Evolutionary conservation across 805 yeast genomes (phyloP), one percentile per base, ranked within the genome.

Genomic region (Wickerhamomyces bovis): DNA sequence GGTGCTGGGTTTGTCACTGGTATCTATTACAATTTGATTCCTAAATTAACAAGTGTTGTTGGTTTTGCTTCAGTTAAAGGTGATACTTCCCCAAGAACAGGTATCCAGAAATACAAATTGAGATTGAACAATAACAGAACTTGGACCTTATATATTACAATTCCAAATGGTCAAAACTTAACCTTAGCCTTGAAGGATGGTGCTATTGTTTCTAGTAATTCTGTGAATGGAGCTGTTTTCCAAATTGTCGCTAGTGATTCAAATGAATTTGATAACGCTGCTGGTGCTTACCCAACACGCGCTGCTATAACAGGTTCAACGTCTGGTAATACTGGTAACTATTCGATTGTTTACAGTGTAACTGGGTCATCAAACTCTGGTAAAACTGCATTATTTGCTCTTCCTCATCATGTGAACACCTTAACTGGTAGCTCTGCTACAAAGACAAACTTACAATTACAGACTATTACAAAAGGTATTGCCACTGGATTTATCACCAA

Each of bases 1-100:
- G 97, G 97, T 45, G 74, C 75, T 75, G 96, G 96, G 7, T 80
- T 86, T 51, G 78, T 86, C 15, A 83, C 96, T 28, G 87, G 82
- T 23, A 64, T 76, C 22, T 83, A 76, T 52, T 72, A 75, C 58
- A 66, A 70, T 49, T 65, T 81, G 55, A 70, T 71, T 25, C 85
- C 89, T 2, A 62, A 66, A 48, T 53, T 85, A 22, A 71, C 74
- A n/a, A 77, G 86, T 21, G 75, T 72, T 25, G 84, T 85, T 23
- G 95, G 95, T 0, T 69, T 85, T 45, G 77, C 74, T 50, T 67
- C 68, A 18, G 69, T 84, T 46, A 66, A 68, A 3, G 68, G 64
- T 26, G 62, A 55, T 1, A 67, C 70, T 2, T 62, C 68, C 3
- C 66, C 73, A 22, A 60, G 71, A 49, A 45, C 71, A 41, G 64